Conservation (phyloP, 345 rosid species). For the Sisymbrium irio region DNA sequence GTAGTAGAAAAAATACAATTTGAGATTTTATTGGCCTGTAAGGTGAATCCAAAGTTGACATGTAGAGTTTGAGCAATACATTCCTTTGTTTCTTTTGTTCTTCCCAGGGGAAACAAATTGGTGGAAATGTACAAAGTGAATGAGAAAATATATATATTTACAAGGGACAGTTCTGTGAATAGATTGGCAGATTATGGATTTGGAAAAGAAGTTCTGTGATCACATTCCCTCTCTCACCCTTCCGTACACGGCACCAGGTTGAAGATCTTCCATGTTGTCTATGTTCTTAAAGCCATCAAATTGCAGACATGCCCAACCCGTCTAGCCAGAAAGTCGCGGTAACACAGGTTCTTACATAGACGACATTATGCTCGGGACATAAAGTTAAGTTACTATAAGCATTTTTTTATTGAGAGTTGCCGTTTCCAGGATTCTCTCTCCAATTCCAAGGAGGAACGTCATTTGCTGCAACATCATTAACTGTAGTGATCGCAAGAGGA, state of each 20-base stretch:
- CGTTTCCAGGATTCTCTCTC: constrained; percentile 93
- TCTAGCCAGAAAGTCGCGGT: constrained; percentile 66
- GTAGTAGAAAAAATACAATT: neutral
- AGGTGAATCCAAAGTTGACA: neutral
- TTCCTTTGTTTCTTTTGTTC: constrained; percentile 16
- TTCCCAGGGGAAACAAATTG: neutral
- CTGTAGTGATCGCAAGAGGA: constrained; percentile 84
- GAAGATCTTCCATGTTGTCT: constrained; percentile 90
- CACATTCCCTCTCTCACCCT: constrained; percentile 48
- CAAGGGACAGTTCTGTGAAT: neutral
- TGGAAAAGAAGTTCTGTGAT: constrained; percentile 2
- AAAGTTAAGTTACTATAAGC: constrained; percentile 3
- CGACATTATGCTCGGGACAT: constrained; percentile 18
- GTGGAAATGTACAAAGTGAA: constrained; percentile 17
- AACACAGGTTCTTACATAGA: constrained; percentile 22
- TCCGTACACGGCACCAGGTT: constrained; percentile 70
- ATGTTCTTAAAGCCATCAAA: constrained; percentile 81
- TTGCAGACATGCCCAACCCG: constrained; percentile 71
- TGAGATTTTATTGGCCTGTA: neutral
- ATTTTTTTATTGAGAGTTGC: constrained; percentile 37
- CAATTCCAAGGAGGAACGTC: constrained; percentile 99
- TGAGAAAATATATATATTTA: neutral
- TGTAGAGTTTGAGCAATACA: constrained; percentile 1
- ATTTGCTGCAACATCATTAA: constrained; percentile 76
- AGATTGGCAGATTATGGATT: neutral